phyloP scores from a whole-genome alignment of 1,284 basidiomycete species.

The Earliella scabrosa region DNA sequence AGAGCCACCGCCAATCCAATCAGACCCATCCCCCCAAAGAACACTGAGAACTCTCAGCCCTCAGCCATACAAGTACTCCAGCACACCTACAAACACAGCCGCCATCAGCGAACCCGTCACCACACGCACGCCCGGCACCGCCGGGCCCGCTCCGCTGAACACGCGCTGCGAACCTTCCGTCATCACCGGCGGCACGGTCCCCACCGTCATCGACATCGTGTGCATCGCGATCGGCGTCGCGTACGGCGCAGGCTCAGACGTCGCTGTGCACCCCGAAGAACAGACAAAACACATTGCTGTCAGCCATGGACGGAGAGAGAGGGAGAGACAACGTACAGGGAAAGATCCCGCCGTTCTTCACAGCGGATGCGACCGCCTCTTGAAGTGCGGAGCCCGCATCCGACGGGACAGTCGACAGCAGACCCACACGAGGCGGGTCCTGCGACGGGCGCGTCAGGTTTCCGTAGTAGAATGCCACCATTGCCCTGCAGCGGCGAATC shows the following conservation, averaged over 20 bases:
- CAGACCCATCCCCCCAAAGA: too few relatives aligned
- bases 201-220: slow-evolving; percentile 23
- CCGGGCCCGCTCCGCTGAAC: slow-evolving; percentile 6
- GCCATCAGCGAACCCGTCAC: slow-evolving; percentile 8
- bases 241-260: slow-evolving; percentile 34
- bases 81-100: slow-evolving; percentile 6
- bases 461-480: slow-evolving; percentile 62
- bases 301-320: not conserved
- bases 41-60: too few relatives aligned
- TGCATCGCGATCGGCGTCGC: slow-evolving; percentile 17
- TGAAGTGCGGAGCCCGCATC: slow-evolving; percentile 48
- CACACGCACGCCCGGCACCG: not conserved
- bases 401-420: slow-evolving; percentile 65
- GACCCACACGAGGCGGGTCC: slow-evolving; percentile 67
- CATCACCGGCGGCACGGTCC: slow-evolving; percentile 11
- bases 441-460: slow-evolving; percentile 63
- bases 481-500: slow-evolving; percentile 25
- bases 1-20: too few relatives aligned
- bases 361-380: slow-evolving; percentile 44
- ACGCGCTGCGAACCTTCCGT: slow-evolving; percentile 17
- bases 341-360: slow-evolving; percentile 42
- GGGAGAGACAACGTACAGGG: slow-evolving; percentile 38
- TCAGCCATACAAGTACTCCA: not conserved
- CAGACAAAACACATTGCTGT: too few relatives aligned
- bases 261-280: slow-evolving; percentile 23